Percentiles rank a stretch among this genome's conserved stretches.
phyloP scores from a whole-genome alignment of 148 eudicot genomes.

The Fagopyrum esculentum region DNA sequence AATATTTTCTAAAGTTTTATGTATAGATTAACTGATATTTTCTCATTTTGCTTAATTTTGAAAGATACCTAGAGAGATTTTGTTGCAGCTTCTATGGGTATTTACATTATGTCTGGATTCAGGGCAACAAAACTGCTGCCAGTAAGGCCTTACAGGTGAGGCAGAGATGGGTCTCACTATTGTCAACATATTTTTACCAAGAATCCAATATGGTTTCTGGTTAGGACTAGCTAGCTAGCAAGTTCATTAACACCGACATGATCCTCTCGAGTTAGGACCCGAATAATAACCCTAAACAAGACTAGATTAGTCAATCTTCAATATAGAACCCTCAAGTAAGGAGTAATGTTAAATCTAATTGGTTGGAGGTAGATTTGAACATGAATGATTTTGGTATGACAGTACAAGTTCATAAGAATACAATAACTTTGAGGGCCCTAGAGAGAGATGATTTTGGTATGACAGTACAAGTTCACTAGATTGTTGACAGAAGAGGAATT shows the following conservation, averaged over 20 bases:
- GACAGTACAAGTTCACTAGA: neutral
- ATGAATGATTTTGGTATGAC: neutral
- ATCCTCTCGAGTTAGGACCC: too few species aligned
- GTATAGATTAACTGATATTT: neutral
- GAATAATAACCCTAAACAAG: too few species aligned
- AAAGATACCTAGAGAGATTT: conserved; percentile 13
- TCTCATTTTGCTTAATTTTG: neutral
- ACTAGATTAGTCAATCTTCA: too few species aligned
- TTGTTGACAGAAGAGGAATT: neutral
- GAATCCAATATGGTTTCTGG: neutral
- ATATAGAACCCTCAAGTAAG: too few species aligned
- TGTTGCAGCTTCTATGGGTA: conserved; percentile 92
- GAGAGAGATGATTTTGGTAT: neutral
- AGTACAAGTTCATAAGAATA: neutral
- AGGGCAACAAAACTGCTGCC: conserved; percentile 82
- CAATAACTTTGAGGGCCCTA: neutral
- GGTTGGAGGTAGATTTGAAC: neutral
- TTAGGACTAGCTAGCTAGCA: neutral
- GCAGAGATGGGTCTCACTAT: neutral
- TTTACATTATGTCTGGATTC: conserved; percentile 94
- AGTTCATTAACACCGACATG: too few species aligned
- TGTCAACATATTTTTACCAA: neutral
- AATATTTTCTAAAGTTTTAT: neutral
- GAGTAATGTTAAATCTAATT: too few species aligned
- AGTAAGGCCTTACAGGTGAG: conserved; percentile 89